Percentiles rank a stretch among this genome's conserved stretches.
These are phyloP conservation scores for Falciphora oryzae DNA, from an alignment of 2,329 filamentous ascomycete species.

Conservation along the genomic window DNA sequence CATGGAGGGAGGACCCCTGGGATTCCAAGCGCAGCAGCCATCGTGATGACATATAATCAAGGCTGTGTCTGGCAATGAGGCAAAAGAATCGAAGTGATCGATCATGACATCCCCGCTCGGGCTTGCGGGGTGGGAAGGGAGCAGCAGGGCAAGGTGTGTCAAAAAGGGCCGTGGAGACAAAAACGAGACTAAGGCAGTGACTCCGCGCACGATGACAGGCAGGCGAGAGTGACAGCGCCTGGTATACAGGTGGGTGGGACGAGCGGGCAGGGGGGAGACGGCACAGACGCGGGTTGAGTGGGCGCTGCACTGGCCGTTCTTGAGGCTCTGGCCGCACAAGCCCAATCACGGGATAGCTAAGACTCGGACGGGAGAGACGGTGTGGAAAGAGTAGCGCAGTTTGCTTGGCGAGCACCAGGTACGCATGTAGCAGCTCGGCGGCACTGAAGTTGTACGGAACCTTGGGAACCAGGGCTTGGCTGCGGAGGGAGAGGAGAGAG, in stretches of 20 bases:
- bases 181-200: neutral
- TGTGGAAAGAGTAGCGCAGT: neutral
- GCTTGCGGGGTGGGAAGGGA: neutral
- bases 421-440: neutral
- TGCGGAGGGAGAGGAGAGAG: neutral
- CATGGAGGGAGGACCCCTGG: neutral
- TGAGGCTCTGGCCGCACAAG: neutral
- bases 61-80: too few relatives aligned
- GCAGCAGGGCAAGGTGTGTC: neutral
- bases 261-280: neutral
- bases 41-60: neutral
- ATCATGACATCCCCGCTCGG: neutral
- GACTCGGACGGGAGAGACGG: neutral
- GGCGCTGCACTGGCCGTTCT: neutral
- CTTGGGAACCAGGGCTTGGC: neutral
- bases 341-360: neutral
- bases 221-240: neutral
- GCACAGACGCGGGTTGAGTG: neutral
- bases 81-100: too few relatives aligned
- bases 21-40: neutral
- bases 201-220: neutral
- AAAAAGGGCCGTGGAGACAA: neutral
- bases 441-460: neutral
- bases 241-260: neutral
- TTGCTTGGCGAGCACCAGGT: neutral